Percentiles rank a stretch among this genome's conserved stretches.
These are phyloP conservation scores for Balansia obtecta DNA, from an alignment of 2,329 filamentous ascomycete genomes.

Conservation along the genomic window DNA sequence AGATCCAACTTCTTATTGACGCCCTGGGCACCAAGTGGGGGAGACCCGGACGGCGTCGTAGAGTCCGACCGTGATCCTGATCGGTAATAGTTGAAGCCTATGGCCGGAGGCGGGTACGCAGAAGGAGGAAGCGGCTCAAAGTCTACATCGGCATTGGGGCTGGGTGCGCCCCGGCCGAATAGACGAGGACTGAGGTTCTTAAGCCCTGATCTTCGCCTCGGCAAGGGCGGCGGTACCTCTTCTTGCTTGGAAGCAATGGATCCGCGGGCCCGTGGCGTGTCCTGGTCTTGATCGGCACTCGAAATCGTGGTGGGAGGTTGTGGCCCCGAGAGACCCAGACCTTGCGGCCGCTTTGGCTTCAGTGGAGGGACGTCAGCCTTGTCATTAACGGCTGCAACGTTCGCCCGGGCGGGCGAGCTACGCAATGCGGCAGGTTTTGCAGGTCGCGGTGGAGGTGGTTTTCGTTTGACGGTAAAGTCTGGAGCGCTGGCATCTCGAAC, in stretches of 20 bases:
- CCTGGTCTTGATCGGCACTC: background rate
- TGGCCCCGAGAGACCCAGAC: constrained; percentile 12
- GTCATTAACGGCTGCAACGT: background rate
- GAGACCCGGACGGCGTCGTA: constrained; percentile 23
- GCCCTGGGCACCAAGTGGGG: constrained; percentile 20
- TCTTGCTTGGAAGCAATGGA: constrained; percentile 10
- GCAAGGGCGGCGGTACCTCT: constrained; percentile 33
- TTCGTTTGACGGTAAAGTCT: constrained; percentile 19
- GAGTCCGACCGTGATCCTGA: constrained; percentile 19
- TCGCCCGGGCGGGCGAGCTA: constrained; percentile 23
- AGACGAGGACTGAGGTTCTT: constrained; percentile 21
- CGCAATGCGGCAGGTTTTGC: constrained; percentile 44
- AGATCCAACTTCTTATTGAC: constrained; percentile 59
- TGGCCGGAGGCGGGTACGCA: constrained; percentile 9
- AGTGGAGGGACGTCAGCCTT: constrained; percentile 17
- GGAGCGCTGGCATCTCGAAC: constrained; percentile 14
- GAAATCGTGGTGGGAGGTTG: constrained; percentile 28
- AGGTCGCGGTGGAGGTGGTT: constrained; percentile 40
- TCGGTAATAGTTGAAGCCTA: constrained; percentile 12
- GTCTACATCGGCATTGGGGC: constrained; percentile 28
- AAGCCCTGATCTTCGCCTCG: constrained; percentile 30
- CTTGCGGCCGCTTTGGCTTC: constrained; percentile 23
- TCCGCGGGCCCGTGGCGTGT: constrained; percentile 25
- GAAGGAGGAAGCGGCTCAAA: constrained; percentile 28
- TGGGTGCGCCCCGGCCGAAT: constrained; percentile 16